Evolutionary conservation across 2,329 filamentous ascomycete species (phyloP), one percentile per base, ranked within the genome.

Genomic region (Fusarium falciforme): DNA sequence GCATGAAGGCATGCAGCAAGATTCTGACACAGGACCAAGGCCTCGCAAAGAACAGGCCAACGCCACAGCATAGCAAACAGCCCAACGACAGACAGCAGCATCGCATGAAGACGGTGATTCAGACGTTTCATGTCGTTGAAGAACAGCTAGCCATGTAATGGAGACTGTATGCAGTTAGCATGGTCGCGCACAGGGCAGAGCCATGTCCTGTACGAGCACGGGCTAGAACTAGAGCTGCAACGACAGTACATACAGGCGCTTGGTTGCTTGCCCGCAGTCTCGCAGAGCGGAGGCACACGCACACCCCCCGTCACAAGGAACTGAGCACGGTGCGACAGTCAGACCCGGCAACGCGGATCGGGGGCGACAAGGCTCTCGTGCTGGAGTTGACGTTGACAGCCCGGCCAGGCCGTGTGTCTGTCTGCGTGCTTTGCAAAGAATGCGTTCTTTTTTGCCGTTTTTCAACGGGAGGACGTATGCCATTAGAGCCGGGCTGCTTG

Each of bases 271-370:
- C 27, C 25, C 25, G 1, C 25, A 29, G 22, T 52, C 47, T 52
- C 14, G 47, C 47, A 52, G 27, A 52, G 47, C 47, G 47, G 47
- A 52, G 47, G 27, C 47, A 31, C 61, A 55, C 20, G 25, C 57
- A 62, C 65, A 67, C 63, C 68, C 62, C 75, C 68, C 64, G 67
- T 71, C 71, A 74, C 68, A 76, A 44, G 64, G 64, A 69, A 68
- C 62, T 64, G 58, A 73, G 68, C 76, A 78, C 74, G 72, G 74
- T 78, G 76, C 73, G 71, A 78, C 76, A 76, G 38, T 61, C 66
- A 77, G 76, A 77, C 76, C 76, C 76, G 67, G 64, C 73, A 67
- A 77, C 66, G 64, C 61, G 76, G 76, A 73, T 76, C 71, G 60
- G 64, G 74, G 72, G 66, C 64, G 61, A 44, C 68, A 66, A 67